A percentile compares a stretch with the other conserved stretches of the same genome.
Evolutionary conservation across 352 stramenopile species (phyloP).

Genomic region (Phytopythium delawarense): DNA sequence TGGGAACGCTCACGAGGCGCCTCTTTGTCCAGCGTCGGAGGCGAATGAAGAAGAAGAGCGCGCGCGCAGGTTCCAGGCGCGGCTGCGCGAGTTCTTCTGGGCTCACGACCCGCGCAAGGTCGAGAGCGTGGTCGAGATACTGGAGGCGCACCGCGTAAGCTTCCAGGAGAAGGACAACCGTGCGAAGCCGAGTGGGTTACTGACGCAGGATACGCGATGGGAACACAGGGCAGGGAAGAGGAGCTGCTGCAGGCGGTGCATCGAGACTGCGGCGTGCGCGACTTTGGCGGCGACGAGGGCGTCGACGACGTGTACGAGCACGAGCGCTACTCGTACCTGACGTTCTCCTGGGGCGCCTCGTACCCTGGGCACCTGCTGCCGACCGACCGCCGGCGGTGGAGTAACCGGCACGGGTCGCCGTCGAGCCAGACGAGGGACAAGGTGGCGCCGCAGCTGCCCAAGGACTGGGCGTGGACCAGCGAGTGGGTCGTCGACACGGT

Average conservation of each 20-base stretch:
- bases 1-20: neutral
- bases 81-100: constrained; percentile 68
- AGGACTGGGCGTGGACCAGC: constrained; percentile 64
- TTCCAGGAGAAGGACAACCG: neutral
- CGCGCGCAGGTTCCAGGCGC: constrained; percentile 20
- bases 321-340: constrained; percentile 77
- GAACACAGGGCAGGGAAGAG: constrained; percentile 43
- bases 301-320: constrained; percentile 80
- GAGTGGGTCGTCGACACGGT: constrained; percentile 54
- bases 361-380: constrained; percentile 67
- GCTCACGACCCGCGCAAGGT: constrained; percentile 68
- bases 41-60: constrained; percentile 10
- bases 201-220: neutral
- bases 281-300: constrained; percentile 60
- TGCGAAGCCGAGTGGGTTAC: neutral
- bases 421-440: constrained; percentile 54
- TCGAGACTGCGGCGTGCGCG: constrained; percentile 56
- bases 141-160: constrained; percentile 33
- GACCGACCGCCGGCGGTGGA: constrained; percentile 63
- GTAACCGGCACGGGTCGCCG: constrained; percentile 43
- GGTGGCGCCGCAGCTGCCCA: constrained; percentile 59
- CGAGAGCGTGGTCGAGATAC: constrained; percentile 52
- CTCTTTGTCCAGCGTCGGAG: neutral
- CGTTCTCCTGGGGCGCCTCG: constrained; percentile 66
- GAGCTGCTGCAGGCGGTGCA: constrained; percentile 57